phyloP scores from a whole-genome alignment of 257 asterid genomes.

The Solanum sparsipilum region DNA sequence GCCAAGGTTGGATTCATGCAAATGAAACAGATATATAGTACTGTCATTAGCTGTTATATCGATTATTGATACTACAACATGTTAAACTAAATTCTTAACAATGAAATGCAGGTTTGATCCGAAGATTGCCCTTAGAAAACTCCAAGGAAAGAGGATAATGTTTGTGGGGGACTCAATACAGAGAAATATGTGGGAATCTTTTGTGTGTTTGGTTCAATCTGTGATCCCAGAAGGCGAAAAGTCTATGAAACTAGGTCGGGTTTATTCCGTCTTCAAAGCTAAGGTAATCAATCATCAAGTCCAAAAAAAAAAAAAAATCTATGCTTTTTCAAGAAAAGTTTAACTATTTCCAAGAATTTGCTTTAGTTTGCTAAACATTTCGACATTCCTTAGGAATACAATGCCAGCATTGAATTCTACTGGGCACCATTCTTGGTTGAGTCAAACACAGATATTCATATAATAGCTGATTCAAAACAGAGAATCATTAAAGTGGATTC shows the following conservation, averaged over 20 bases:
- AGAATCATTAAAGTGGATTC: constrained; percentile 84
- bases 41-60: background rate
- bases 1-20: constrained; percentile 43
- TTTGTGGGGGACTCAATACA: constrained; percentile 92
- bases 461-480: constrained; percentile 53
- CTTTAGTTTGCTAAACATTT: background rate
- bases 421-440: constrained; percentile 91
- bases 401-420: constrained; percentile 72
- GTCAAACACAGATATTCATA: constrained; percentile 58
- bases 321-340: background rate
- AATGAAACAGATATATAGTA: background rate
- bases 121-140: constrained; percentile 39
- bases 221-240: constrained; percentile 51
- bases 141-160: constrained; percentile 81
- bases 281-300: constrained; percentile 11
- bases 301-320: background rate
- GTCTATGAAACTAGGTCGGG: constrained; percentile 61
- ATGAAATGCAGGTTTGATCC: constrained; percentile 57
- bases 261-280: constrained; percentile 36
- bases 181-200: constrained; percentile 93
- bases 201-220: constrained; percentile 73
- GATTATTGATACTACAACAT: background rate
- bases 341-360: background rate
- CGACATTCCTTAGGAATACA: constrained; percentile 42
- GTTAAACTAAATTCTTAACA: background rate